These are phyloP conservation scores for Pyracantha coccinea DNA, from an alignment of 331 rosid species.

Conservation along the genomic window DNA sequence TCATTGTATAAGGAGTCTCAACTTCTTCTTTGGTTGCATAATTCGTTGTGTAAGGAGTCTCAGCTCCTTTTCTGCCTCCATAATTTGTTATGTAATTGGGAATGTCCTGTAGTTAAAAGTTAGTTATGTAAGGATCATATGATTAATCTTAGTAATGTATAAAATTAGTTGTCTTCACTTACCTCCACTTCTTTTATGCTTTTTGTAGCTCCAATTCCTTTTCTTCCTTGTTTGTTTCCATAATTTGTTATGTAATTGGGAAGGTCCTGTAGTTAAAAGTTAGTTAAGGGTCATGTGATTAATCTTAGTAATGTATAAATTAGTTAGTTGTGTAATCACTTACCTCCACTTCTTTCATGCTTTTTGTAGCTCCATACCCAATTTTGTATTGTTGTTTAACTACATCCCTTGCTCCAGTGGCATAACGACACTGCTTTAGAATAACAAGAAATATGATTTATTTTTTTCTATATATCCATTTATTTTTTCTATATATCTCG, in stretches of 20 bases:
- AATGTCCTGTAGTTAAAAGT: background rate
- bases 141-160: background rate
- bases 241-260: background rate
- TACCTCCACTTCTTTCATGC: background rate
- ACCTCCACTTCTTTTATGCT: background rate
- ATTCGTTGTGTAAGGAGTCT: background rate
- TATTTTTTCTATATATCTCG: no score
- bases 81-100: background rate
- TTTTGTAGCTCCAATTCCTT: background rate
- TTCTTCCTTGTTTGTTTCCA: background rate
- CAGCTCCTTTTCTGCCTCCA: background rate
- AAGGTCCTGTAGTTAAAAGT: background rate
- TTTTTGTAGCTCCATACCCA: background rate
- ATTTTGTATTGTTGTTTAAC: background rate
- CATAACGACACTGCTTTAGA: background rate
- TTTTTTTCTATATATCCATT: no score
- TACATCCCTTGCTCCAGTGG: conserved; percentile 1
- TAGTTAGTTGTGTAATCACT: background rate
- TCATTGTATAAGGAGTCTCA: background rate
- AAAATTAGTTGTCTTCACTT: background rate
- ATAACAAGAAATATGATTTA: background rate
- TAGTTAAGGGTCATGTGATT: background rate
- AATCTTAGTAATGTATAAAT: background rate
- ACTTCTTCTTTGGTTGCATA: background rate
- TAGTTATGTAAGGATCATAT: background rate